Evolutionary conservation across 148 eudicot species (phyloP).

Genomic region (Camellia granthamiana): DNA sequence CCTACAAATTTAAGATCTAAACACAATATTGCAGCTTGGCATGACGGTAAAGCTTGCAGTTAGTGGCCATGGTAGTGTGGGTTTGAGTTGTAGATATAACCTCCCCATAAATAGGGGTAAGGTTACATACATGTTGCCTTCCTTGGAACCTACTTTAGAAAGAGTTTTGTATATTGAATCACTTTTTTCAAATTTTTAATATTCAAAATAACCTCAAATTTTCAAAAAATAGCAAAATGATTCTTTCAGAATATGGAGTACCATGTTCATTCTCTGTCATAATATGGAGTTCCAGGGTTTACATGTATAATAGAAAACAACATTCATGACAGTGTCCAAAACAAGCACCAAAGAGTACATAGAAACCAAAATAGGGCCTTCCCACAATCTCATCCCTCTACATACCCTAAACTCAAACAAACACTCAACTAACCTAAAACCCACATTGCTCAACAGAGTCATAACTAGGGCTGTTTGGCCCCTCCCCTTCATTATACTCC

Average conservation of each 20-base stretch:
- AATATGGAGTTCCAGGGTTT: neutral
- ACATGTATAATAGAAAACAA: conserved; percentile 12
- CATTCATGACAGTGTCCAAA: conserved; percentile 16
- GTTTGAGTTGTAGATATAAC: too few relatives aligned
- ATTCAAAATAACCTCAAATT: too few relatives aligned
- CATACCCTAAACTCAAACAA: conserved; percentile 15
- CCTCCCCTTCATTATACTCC: conserved; percentile 12
- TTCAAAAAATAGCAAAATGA: neutral
- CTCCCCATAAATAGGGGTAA: too few relatives aligned
- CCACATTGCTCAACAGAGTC: conserved; percentile 12
- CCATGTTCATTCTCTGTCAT: neutral
- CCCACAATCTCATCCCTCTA: conserved; percentile 18
- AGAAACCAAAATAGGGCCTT: conserved; percentile 18
- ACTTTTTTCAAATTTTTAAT: too few relatives aligned
- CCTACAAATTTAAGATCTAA: too few relatives aligned
- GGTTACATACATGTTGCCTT: too few relatives aligned
- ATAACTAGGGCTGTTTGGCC: conserved; percentile 6
- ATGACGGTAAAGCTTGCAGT: too few relatives aligned
- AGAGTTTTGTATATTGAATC: too few relatives aligned
- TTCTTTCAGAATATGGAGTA: neutral
- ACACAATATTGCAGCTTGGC: too few relatives aligned
- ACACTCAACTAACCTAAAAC: conserved; percentile 15
- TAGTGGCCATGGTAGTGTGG: too few relatives aligned
- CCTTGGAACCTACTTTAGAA: too few relatives aligned
- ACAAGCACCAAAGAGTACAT: conserved; percentile 22